Evolutionary conservation across 495 filamentous ascomycete genomes (phyloP).

Genomic region (Oleoguttula mirabilis): DNA sequence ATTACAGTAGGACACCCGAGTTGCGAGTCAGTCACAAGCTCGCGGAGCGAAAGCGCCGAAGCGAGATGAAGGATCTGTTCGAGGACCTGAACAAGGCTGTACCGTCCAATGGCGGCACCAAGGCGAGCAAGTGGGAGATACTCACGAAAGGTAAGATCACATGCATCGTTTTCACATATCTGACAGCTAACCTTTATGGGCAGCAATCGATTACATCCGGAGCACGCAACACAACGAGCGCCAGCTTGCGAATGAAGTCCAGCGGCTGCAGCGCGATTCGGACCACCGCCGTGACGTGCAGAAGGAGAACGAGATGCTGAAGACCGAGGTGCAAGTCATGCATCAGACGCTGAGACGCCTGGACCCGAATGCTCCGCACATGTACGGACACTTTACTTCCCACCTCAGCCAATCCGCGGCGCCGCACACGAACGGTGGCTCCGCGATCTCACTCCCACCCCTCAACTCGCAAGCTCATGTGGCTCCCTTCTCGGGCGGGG

Average conservation of each 20-base stretch:
- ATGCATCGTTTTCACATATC: too few species aligned
- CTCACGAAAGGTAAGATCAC: constrained; percentile 86
- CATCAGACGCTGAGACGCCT: constrained; percentile 17
- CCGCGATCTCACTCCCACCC: constrained; percentile 13
- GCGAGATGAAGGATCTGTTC: constrained; percentile 97
- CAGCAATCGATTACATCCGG: constrained; percentile 24
- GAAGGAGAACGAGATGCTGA: constrained; percentile 22
- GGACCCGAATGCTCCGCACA: constrained; percentile 19
- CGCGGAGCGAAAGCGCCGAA: constrained; percentile 87
- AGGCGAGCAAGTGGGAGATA: constrained; percentile 98
- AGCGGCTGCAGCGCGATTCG: constrained; percentile 15
- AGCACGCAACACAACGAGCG: constrained; percentile 10
- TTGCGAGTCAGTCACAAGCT: constrained; percentile 92
- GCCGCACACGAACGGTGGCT: constrained; percentile 8
- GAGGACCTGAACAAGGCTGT: constrained; percentile 72
- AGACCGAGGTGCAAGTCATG: constrained; percentile 22
- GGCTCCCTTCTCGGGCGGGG: not conserved
- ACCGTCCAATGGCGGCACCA: constrained; percentile 76
- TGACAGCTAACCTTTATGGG: not conserved
- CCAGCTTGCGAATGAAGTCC: constrained; percentile 7
- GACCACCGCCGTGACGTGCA: constrained; percentile 13
- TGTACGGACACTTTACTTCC: constrained; percentile 20
- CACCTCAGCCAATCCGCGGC: constrained; percentile 14
- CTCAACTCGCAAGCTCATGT: not conserved
- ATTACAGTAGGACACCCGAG: constrained; percentile 87